Base-by-base conservation (phyloP, 177 flowering plant genomes). In the Vitis hybrid region DNA sequence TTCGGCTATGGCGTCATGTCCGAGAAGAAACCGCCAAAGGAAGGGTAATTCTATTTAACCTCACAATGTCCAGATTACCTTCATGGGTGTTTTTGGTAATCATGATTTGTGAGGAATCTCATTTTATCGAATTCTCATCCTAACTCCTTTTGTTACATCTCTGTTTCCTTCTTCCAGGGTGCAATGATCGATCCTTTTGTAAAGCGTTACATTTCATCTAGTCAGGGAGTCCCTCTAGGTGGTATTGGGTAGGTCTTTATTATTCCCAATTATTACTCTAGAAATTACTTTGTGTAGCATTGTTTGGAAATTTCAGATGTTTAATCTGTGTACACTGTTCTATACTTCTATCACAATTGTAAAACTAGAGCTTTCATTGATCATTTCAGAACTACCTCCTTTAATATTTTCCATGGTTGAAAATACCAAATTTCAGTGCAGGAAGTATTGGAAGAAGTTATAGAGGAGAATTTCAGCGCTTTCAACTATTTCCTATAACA, bases 401-500 rank as follows among this genome's bases (percentile, higher is more conserved):
- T 20, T 55, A 31, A 62, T 67, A 14, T 62, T 70, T 59, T 71
- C 51, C 48, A n/a, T 10, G 15, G 18, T 64, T 64, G 50, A 33
- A 63, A 71, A 53, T 55, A 18, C 12, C 51, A 69, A 68, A 56
- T 51, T 76, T 71, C 86, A 94, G 97, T 79, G 85, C 91, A 72
- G 99, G 98, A 70, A 93, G 99, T 82, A 93, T 95, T 71, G 98
- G 96, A 48, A 93, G 98, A 84, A 91, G 89, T 81, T 88, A 74
- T 74, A 87, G 56, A 77, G 99, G 99, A 66, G 96, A 91, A 76
- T 95, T 95, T 79, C 86, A 86, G 74, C 90, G 96, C 10, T 93
- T 87, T 90, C 99, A 95, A 79, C 75, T 95, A 53, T 91, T 93
- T 68, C 94, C 99, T 69, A 65, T 75, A 72, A 75, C 69, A 69